phyloP scores from a whole-genome alignment of 1,139 yeast genomes.

The Zhuliangozyma blackwelliae region DNA sequence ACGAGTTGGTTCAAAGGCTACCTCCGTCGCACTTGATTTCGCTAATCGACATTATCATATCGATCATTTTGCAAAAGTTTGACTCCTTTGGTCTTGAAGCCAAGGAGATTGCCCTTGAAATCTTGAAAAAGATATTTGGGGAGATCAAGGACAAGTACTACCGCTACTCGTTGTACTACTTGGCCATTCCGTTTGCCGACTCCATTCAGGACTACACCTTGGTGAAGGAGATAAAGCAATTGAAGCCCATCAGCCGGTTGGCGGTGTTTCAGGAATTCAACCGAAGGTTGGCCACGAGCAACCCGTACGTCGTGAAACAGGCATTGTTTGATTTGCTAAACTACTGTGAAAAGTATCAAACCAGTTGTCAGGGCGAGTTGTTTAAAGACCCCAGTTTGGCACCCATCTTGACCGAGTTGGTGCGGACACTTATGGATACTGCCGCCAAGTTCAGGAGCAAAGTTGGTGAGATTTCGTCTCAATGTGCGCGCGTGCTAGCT shows the following conservation, averaged over 20 bases:
- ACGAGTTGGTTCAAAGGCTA: slow-evolving; percentile 46
- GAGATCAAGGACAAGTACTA: slow-evolving; percentile 30
- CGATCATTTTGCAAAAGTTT: slow-evolving; percentile 61
- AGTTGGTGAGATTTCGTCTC: slow-evolving; percentile 47
- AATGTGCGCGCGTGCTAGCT: slow-evolving; percentile 69
- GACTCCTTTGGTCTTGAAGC: slow-evolving; percentile 42
- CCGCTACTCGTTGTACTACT: slow-evolving; percentile 44
- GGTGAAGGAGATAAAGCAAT: slow-evolving; percentile 16
- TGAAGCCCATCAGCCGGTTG: slow-evolving; percentile 26
- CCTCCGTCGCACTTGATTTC: slow-evolving; percentile 50
- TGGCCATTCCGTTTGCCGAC: slow-evolving; percentile 47
- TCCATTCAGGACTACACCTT: slow-evolving; percentile 28
- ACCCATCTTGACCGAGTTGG: slow-evolving; percentile 37
- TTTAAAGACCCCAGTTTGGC: slow-evolving; percentile 28
- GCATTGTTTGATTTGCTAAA: slow-evolving; percentile 64
- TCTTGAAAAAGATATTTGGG: slow-evolving; percentile 37
- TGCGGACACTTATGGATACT: slow-evolving; percentile 55
- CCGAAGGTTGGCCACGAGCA: slow-evolving; percentile 59
- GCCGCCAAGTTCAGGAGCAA: slow-evolving; percentile 53
- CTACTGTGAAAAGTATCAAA: slow-evolving; percentile 47
- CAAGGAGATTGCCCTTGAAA: slow-evolving; percentile 42
- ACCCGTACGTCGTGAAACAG: slow-evolving; percentile 73
- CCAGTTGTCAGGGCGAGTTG: slow-evolving; percentile 40
- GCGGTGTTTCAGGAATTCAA: slow-evolving; percentile 47
- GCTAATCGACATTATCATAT: slow-evolving; percentile 41